Evolutionary conservation across 805 yeast species (phyloP), one percentile per base, ranked within the genome.

Genomic region (Pichia phayaonensis): DNA sequence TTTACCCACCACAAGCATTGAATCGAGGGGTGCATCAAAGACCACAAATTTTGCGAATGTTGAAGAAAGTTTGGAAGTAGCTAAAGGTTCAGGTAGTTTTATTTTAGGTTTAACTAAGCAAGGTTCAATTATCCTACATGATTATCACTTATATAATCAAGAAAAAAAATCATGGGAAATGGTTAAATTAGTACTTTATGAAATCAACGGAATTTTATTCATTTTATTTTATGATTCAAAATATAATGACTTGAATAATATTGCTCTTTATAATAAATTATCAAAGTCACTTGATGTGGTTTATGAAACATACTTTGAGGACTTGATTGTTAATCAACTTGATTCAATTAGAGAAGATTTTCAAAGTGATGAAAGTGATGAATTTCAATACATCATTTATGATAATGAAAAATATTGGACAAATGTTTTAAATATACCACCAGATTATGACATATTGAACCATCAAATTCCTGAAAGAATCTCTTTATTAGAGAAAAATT

Each of bases 151-250:
- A 21, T 52, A 50, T 29, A 27, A 34, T 8, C 45, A 40, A 12
- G 29, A 21, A 1, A 34, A 38, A 10, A 49, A 41, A 3, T 26
- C 43, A 5, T 49, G 48, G 26, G 38, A 42, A 10, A 43, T 40
- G n/a, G 53, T 48, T 20, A 57, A 58, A 16, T 38, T 61, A 15
- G 52, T 66, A 8, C 48, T 66, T 1, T 67, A 67, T 44, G 70
- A 66, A 52, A 53, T 59, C 8, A 61, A 61, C 47, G 69, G 69
- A 11, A 57, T 63, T 12, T 36, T 66, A 38, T 64, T 65, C 42
- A 47, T 55, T 0, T 34, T 65, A 24, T 23, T 66, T 4, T 60
- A 50, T 47, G 43, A 59, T 11, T 38, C 48, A 11, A n/a, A 36
- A 13, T 18, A n/a, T 13, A 23, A 53, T 1, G 48, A 46, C 4